phyloP scores from a whole-genome alignment of 495 filamentous ascomycete species.

The Trichodelitschia bisporula region DNA sequence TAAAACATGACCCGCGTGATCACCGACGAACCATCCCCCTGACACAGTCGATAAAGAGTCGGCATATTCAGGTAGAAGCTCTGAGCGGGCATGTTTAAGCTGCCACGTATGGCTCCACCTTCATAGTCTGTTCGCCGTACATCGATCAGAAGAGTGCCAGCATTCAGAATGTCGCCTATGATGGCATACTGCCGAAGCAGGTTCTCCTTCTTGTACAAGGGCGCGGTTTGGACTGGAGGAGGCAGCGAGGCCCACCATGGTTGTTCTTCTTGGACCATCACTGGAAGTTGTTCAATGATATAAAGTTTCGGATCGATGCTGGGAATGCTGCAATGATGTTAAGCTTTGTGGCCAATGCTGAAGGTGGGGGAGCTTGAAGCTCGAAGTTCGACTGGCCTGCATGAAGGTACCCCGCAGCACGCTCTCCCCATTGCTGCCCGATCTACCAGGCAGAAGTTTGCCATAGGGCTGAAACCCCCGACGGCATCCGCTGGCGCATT shows the following conservation, averaged over 20 bases:
- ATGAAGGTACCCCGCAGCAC: too few relatives aligned
- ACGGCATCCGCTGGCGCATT: too few relatives aligned
- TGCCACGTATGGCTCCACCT: slow-evolving; percentile 21
- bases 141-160: slow-evolving; percentile 10
- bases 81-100: slow-evolving; percentile 24
- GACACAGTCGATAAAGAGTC: slow-evolving; percentile 18
- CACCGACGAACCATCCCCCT: slow-evolving; percentile 16
- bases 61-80: slow-evolving; percentile 20
- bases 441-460: too few relatives aligned
- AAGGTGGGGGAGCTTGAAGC: too few relatives aligned
- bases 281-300: not conserved
- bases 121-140: slow-evolving; percentile 18
- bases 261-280: not conserved
- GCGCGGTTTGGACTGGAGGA: not conserved
- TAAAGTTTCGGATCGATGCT: too few relatives aligned
- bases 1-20: slow-evolving; percentile 21
- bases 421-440: too few relatives aligned
- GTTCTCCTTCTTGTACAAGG: not conserved
- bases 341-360: too few relatives aligned
- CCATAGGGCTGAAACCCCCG: too few relatives aligned
- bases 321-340: too few relatives aligned
- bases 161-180: not conserved
- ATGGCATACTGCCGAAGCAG: not conserved
- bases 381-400: too few relatives aligned
- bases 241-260: not conserved